Conservation (phyloP, 164 flowering plant species). For the Nymphaea thermarum region DNA sequence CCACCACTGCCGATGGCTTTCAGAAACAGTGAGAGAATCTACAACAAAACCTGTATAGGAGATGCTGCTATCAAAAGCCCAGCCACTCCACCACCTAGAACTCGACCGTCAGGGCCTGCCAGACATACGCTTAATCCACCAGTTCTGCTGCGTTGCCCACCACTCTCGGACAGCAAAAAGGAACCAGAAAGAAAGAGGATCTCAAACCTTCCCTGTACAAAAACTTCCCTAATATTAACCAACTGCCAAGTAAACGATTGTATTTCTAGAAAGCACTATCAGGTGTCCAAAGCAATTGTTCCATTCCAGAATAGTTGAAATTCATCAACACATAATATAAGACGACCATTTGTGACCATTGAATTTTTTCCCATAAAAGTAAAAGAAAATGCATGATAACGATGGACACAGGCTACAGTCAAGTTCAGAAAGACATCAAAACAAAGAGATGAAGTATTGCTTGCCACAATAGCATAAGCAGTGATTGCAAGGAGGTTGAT, state of each 20-base stretch:
- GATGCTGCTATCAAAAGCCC: slow-evolving; percentile 81
- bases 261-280: background rate
- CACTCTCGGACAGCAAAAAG: slow-evolving; percentile 54
- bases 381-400: no score
- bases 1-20: no score
- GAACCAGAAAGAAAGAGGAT: slow-evolving; percentile 85
- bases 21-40: background rate
- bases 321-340: no score
- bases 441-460: no score
- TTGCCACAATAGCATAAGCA: no score
- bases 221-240: background rate
- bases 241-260: background rate
- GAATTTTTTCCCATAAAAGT: no score
- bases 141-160: slow-evolving; percentile 68
- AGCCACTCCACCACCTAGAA: slow-evolving; percentile 85
- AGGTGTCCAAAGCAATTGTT: background rate
- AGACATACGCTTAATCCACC: slow-evolving; percentile 80
- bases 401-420: no score
- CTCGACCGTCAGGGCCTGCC: slow-evolving; percentile 88
- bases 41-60: slow-evolving; percentile 61
- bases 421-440: no score
- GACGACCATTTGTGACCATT: no score
- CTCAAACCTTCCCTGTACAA: slow-evolving; percentile 75
- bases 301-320: background rate
- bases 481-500: no score